Evolutionary conservation across 129 eudicot species (phyloP), one percentile per base, ranked within the genome.

Genomic region (Escallonia rubra): DNA sequence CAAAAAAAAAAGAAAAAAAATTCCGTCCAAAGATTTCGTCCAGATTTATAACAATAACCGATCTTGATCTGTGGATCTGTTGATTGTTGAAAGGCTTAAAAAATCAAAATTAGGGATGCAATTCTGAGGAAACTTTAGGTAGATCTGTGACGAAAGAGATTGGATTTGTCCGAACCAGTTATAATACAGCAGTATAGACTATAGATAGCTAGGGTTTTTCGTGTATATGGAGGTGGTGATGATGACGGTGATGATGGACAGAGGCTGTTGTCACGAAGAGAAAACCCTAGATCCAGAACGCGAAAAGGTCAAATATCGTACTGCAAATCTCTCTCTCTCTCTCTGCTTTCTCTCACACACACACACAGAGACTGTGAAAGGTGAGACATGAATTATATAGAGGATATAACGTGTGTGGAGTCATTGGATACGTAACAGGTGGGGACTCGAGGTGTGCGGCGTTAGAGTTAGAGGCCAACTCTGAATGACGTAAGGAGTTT

Each of bases 261-360:
- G 66, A 23, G 23, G 44, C 8, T 16, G 57, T 59, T 55, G 51
- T 67, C 69, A 45, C 69, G 65, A 55, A 43, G 46, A 54, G 72
- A 76, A 77, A 78, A 23, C 82, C 82, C 82, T 78, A 78, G 78
- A 78, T 78, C 70, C 70, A 76, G 65, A 72, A 57, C 13, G 59
- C 43, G 71, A 59, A 57, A 23, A 23, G 34, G 76, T 57, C 68
- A 50, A 76, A 50, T 50, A 39, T 50, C 53, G 64, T 51, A 23
- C 34, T 23, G 34, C 34, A 23, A 50, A 2, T 68, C 34, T 68
- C 45, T 50, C 67, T 63, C 65, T 67, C 57, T 52, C 45, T 43
- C 53, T 49, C 23, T 46, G n/a, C 41, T 14, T 4, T 55, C 5
- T 62, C 53, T 63, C 67, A 49, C 9, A 3, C 11, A 49, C 53